phyloP scores from a whole-genome alignment of 164 flowering plant species.

The Hamamelis virginiana region DNA sequence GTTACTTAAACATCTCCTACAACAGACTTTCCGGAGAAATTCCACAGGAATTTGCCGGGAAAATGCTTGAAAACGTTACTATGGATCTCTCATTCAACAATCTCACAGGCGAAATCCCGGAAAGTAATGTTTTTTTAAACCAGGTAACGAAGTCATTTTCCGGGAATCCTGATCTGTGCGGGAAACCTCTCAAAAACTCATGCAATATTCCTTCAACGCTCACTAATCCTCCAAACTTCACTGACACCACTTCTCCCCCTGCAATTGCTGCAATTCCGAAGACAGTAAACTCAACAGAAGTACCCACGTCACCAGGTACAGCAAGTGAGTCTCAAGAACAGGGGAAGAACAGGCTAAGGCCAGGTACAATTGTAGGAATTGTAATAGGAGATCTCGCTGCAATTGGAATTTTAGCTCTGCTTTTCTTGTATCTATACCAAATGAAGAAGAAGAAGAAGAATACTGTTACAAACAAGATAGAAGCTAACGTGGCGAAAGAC shows the following conservation, averaged over 20 bases:
- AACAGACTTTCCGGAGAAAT: conserved; percentile 44
- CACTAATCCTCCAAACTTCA: conserved; percentile 31
- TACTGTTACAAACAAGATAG: not conserved
- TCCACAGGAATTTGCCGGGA: conserved; percentile 28
- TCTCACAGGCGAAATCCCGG: conserved; percentile 42
- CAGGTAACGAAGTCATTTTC: conserved; percentile 27
- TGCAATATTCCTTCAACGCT: conserved; percentile 39
- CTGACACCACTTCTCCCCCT: conserved; percentile 46
- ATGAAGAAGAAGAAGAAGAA: conserved; percentile 32
- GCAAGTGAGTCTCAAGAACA: not conserved
- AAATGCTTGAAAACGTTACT: conserved; percentile 29
- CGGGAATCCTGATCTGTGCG: conserved; percentile 47
- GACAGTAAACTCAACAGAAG: conserved; percentile 26
- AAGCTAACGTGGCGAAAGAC: conserved; percentile 13
- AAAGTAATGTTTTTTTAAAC: conserved; percentile 18
- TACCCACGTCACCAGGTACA: conserved; percentile 3
- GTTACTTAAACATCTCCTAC: conserved; percentile 40
- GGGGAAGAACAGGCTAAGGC: conserved; percentile 29
- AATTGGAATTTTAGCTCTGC: conserved; percentile 39
- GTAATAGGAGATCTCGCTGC: conserved; percentile 62
- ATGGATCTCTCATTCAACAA: conserved; percentile 50
- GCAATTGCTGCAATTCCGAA: conserved; percentile 71
- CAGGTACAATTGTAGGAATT: conserved; percentile 50
- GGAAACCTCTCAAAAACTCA: conserved; percentile 25
- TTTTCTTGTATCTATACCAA: conserved; percentile 48